Base-by-base conservation (phyloP, 1,139 yeast genomes). In the Ogataea hybrid region DNA sequence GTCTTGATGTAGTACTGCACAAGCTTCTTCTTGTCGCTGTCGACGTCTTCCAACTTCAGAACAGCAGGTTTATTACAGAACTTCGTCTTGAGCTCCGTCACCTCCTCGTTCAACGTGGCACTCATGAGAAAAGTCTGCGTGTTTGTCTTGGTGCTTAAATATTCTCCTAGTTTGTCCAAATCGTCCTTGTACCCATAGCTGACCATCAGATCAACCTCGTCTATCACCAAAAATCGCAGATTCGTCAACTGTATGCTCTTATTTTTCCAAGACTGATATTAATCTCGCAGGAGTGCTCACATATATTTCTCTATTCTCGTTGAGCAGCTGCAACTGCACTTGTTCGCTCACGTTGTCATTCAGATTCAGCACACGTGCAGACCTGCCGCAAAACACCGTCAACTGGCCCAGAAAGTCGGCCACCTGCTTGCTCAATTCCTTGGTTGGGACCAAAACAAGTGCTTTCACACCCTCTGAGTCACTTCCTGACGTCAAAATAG, bases 81-180 rank as follows among this genome's bases (percentile, higher is more conserved):
- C 57, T 77, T 75, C 34, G 69, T 62, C 64, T 92, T 92, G 56
- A 94, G 68, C 35, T 76, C 79, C 47, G 86, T 81, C 50, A 90
- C 78, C 49, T 92, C 97, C 39, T 87, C 95, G 59, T 82, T 86
- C 46, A 94, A 69, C 3, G 98, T 94, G 2, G 99, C 99, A 63
- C 96, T 87, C 97, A 92, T 92, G 52, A 94, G 70, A 67, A 89
- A 90, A 2, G 95, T 83, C 66, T 94, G 98, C 53, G 88, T 69
- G 43, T 82, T 81, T 54, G 83, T 83, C 60, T 80, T 81, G 42
- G 81, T 71, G 10, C 94, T 92, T 50, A 88, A 67, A 49, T 68
- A 75, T 18, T 72, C 71, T 12, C 84, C 75, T 48, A 92, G 72
- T 52, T 76, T 77, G 17, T 62, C 61, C 51, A 94, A 71, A 64